Conservation (phyloP, 2,329 filamentous ascomycete species). For the Aplosporella prunicola region DNA sequence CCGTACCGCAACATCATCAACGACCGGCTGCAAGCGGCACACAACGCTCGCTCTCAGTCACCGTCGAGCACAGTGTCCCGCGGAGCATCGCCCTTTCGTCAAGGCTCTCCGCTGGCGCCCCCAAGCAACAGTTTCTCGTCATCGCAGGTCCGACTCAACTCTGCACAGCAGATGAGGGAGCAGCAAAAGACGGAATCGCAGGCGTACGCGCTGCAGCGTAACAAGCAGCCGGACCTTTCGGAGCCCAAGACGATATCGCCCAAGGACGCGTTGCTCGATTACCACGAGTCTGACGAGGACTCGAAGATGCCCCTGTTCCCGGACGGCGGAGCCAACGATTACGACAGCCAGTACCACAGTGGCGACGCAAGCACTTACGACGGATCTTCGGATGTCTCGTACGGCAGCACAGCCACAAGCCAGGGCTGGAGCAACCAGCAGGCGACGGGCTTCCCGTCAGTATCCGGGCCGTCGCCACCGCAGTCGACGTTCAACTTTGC, state of each 20-base stretch:
- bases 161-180: constrained; percentile 52
- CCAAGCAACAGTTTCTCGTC: constrained; percentile 34
- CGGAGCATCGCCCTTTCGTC: constrained; percentile 72
- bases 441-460: constrained; percentile 18
- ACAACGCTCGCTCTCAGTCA: constrained; percentile 55
- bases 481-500: constrained; percentile 38
- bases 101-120: constrained; percentile 46
- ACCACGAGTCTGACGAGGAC: constrained; percentile 64
- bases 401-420: constrained; percentile 34
- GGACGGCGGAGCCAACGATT: constrained; percentile 45
- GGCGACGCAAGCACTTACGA: constrained; percentile 29
- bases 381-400: constrained; percentile 31
- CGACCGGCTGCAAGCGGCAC: constrained; percentile 69
- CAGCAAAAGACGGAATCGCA: constrained; percentile 53
- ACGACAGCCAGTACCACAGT: constrained; percentile 36
- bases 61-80: constrained; percentile 45
- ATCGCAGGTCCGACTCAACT: constrained; percentile 25
- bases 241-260: constrained; percentile 82
- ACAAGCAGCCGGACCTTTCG: constrained; percentile 30
- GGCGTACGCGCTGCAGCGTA: constrained; percentile 36
- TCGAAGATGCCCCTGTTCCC: constrained; percentile 66
- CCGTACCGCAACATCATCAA: constrained; percentile 55
- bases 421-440: constrained; percentile 24
- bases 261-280: constrained; percentile 83
- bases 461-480: constrained; percentile 18